phyloP scores from a whole-genome alignment of 164 flowering plant genomes.

The Dillenia suffruticosa region DNA sequence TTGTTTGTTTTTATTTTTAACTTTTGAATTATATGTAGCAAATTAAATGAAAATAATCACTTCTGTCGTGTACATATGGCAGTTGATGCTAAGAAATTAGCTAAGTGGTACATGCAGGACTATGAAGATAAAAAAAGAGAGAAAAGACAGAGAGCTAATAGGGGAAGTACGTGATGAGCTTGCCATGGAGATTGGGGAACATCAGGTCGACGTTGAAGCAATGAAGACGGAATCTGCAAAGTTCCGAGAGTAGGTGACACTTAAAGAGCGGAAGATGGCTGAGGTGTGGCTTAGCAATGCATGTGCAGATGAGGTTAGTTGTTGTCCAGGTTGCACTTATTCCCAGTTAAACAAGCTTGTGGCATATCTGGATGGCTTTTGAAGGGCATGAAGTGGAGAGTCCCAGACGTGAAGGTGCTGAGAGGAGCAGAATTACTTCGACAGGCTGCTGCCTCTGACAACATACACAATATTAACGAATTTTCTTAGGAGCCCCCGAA shows the following conservation, averaged over 20 bases:
- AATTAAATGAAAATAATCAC: no score
- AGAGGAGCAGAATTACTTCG: conserved; percentile 42
- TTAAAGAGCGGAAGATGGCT: conserved; percentile 79
- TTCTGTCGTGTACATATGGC: conserved; percentile 32
- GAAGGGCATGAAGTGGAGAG: conserved; percentile 23
- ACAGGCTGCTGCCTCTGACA: conserved; percentile 41
- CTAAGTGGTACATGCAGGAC: conserved; percentile 74
- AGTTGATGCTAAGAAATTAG: conserved; percentile 65
- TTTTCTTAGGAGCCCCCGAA: conserved; percentile 54
- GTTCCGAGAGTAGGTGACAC: conserved; percentile 50
- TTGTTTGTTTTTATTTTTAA: no score
- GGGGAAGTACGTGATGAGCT: conserved; percentile 78
- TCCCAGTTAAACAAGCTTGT: conserved; percentile 47
- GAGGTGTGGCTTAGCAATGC: conserved; percentile 84
- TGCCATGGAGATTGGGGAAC: conserved; percentile 70
- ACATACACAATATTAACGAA: conserved; percentile 44
- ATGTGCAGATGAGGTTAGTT: conserved; percentile 73
- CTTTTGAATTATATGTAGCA: no score
- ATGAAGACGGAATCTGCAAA: conserved; percentile 51
- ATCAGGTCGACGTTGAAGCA: conserved; percentile 58
- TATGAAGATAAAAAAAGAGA: conserved; percentile 86
- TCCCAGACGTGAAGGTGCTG: conserved; percentile 28
- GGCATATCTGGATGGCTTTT: conserved; percentile 41
- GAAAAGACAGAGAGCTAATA: conserved; percentile 56
- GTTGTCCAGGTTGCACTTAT: conserved; percentile 63